Conservation (phyloP, 495 filamentous ascomycete genomes). For the Aspergillus biplanus region DNA sequence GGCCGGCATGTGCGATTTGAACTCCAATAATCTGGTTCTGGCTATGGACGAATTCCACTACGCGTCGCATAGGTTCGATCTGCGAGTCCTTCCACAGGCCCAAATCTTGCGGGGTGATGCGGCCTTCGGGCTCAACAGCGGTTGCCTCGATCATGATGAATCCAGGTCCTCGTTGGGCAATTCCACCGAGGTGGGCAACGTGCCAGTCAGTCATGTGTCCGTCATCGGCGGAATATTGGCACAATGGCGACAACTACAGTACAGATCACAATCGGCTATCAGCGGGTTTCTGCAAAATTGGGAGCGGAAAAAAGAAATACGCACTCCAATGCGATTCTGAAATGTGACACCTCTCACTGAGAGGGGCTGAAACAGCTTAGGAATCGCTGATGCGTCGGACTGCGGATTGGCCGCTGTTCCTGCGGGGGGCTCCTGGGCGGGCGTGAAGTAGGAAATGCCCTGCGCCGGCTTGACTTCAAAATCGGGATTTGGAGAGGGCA, state of each 20-base stretch:
- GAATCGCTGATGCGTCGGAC: conserved; percentile 55
- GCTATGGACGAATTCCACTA: conserved; percentile 72
- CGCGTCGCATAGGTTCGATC: conserved; percentile 60
- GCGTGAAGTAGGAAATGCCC: conserved; percentile 68
- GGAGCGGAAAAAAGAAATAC: conserved; percentile 32
- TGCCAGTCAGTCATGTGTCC: conserved; percentile 69
- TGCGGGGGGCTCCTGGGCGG: conserved; percentile 64
- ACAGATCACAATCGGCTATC: conserved; percentile 19
- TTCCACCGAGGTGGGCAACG: conserved; percentile 59
- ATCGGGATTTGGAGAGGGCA: conserved; percentile 3
- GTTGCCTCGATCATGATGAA: conserved; percentile 78
- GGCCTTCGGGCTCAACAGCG: conserved; percentile 69
- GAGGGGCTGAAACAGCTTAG: conserved; percentile 70
- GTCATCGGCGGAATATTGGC: conserved; percentile 70
- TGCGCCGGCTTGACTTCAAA: conserved; percentile 15
- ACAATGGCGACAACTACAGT: conserved; percentile 59
- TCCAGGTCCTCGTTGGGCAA: conserved; percentile 67
- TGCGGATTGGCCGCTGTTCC: conserved; percentile 69
- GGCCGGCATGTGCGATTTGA: conserved; percentile 76
- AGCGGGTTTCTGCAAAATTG: neutral
- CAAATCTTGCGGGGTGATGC: conserved; percentile 72
- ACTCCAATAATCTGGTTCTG: conserved; percentile 74
- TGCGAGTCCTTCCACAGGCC: conserved; percentile 80
- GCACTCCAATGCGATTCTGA: conserved; percentile 61
- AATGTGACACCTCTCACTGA: conserved; percentile 60